Evolutionary conservation across 1,139 yeast species (phyloP), one percentile per base, ranked within the genome.

Genomic region (Taphrina pruni): DNA sequence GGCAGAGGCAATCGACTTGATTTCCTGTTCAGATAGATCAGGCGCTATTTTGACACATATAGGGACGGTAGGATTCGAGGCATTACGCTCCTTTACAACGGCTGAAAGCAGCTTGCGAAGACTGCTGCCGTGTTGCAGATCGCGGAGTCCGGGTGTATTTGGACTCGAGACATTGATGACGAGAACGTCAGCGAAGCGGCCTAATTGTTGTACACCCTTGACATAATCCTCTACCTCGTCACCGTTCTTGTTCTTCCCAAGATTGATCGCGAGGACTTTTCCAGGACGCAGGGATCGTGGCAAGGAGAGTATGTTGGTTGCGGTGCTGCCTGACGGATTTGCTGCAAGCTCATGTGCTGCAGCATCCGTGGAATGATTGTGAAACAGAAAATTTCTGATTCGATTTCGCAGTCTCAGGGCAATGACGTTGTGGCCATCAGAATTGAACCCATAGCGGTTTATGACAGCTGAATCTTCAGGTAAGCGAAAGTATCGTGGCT

Each of bases 151-250:
- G 1, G 98, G 97, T 0, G 98, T 94, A 77, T 93, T 93, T 71
- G 99, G 99, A 64, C 96, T 89, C 0, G 97, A 91, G n/a, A 93
- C 97, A 75, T 93, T 93, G 73, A 93, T 85, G 51, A 93, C 94
- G 71, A 93, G 81, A 6, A 90, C 93, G 79, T 94, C 98, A 4
- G 98, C 97, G 75, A 84, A 87, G 14, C 88, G 86, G 9, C 96
- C 96, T 74, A 93, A 85, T 69, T 88, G 82, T 71, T 86, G 85
- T 51, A 94, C 96, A 71, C 99, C 99, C 73, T 85, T 83, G 66
- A 89, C 85, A 76, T 91, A 93, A 78, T 94, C 99, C 71, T 86
- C 82, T 67, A 91, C 85, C 77, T 92, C 97, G 76, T 93, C 97
- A 68, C 97, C 97, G 52, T 83, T 84, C 80, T 93, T 94, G 80